Evolutionary conservation across 345 rosid species (phyloP), one percentile per base, ranked within the genome.

Genomic region (Raphanus sativus): DNA sequence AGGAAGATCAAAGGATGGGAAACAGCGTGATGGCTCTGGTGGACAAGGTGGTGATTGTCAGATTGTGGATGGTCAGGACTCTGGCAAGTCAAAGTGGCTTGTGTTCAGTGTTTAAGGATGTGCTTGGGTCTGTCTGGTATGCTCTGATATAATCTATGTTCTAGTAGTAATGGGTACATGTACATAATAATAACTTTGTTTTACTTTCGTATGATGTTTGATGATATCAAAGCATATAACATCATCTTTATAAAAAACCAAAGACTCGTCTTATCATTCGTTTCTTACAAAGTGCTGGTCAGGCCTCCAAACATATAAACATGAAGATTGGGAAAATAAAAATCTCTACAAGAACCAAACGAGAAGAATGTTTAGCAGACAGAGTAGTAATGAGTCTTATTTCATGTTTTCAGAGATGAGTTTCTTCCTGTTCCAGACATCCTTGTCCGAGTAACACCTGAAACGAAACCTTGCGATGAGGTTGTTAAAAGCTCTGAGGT

Each of bases 1-100:
- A n/a, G 80, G 88, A 65, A 75, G 87, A 45, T 82, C 92, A 71
- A 86, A 83, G 69, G 76, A 55, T 66, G 86, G 77, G 80, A 81
- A 82, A 74, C 82, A 9, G 28, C 81, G 65, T 0, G 72, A 80
- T 34, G 76, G 65, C 33, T 58, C 77, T 10, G 62, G 26, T 65
- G 83, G 38, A 59, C 76, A 80, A 63, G 80, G 36, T 59, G 80
- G 55, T 50, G 55, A 50, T n/a, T 50, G 55, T 48, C 69, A 74
- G 78, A 79, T 13, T 21, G 16, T 55, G 40, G 71, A 78, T 58
- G 77, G 73, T 73, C 9, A 69, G 62, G 54, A 32, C 38, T 29
- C 79, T 62, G 28, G 58, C 62, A 80, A 74, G 42, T 80, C 82
- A 10, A 80, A 74, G 8, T 80, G 82, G 82, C 67, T 79, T 56